phyloP scores from a whole-genome alignment of 805 yeast genomes.

The Nakazawaea ernobii region DNA sequence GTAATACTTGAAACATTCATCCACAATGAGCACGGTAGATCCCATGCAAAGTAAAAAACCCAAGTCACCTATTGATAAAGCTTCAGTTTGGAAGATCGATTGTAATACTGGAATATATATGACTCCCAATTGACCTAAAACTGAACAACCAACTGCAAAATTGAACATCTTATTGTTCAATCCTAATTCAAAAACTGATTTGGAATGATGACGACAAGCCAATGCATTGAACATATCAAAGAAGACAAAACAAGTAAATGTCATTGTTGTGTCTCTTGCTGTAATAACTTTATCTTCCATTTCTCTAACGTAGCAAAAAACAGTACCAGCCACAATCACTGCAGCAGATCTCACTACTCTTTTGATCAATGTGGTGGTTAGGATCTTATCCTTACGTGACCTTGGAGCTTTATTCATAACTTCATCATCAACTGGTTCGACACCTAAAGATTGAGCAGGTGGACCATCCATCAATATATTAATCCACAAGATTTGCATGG shows the following conservation, averaged over 20 bases:
- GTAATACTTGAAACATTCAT: constrained; percentile 67
- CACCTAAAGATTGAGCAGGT: constrained; percentile 96
- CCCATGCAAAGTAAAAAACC: constrained; percentile 55
- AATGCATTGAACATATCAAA: constrained; percentile 97
- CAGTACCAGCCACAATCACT: constrained; percentile 78
- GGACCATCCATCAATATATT: constrained; percentile 99
- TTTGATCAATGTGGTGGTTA: constrained; percentile 62
- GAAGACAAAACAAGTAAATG: constrained; percentile 93
- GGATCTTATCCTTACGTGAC: constrained; percentile 75
- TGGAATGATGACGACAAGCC: constrained; percentile 83
- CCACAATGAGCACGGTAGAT: constrained; percentile 79
- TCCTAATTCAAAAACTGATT: constrained; percentile 80
- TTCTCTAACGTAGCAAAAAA: constrained; percentile 79
- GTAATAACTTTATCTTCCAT: constrained; percentile 82
- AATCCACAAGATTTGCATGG: constrained; percentile 98
- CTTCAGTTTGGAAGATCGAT: constrained; percentile 89
- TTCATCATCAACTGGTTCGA: constrained; percentile 93
- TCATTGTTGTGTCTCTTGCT: constrained; percentile 97
- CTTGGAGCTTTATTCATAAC: constrained; percentile 98
- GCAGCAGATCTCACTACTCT: constrained; percentile 73
- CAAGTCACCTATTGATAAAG: constrained; percentile 67
- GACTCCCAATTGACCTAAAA: constrained; percentile 89
- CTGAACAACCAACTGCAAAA: constrained; percentile 81
- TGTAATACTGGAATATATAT: constrained; percentile 93
- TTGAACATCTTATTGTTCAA: constrained; percentile 86